Conservation (phyloP, 495 filamentous ascomycete species). For the Xylaria acuta region DNA sequence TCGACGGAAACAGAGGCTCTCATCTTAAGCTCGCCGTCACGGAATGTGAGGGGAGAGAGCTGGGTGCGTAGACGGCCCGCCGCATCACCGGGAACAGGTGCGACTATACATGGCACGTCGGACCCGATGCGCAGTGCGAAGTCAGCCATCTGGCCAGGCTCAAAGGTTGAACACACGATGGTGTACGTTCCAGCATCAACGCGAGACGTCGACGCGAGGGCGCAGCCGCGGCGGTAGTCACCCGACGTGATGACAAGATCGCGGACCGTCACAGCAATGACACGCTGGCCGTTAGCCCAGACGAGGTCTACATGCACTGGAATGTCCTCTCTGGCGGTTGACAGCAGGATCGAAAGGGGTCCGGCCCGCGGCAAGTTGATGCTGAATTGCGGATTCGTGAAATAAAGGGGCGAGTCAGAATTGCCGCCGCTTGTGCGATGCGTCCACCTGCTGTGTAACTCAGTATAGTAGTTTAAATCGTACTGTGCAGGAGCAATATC, state of each 20-base stretch:
- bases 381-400: slow-evolving; percentile 84
- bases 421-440: slow-evolving; percentile 83
- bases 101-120: slow-evolving; percentile 57
- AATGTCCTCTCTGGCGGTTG: slow-evolving; percentile 62
- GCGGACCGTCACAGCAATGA: slow-evolving; percentile 68
- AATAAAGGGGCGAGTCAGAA: slow-evolving; percentile 73
- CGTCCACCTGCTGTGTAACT: slow-evolving; percentile 72
- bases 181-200: slow-evolving; percentile 79
- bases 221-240: slow-evolving; percentile 83
- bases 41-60: slow-evolving; percentile 57
- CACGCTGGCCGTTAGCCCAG: slow-evolving; percentile 73
- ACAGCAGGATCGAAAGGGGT: slow-evolving; percentile 72
- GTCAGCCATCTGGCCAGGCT: slow-evolving; percentile 72
- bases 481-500: slow-evolving; percentile 64
- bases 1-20: slow-evolving; percentile 56
- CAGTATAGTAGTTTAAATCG: slow-evolving; percentile 60
- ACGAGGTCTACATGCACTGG: slow-evolving; percentile 86
- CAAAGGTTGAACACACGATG: slow-evolving; percentile 86
- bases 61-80: slow-evolving; percentile 69
- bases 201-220: slow-evolving; percentile 63
- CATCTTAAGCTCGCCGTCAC: slow-evolving; percentile 58
- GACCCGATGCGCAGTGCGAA: slow-evolving; percentile 78
- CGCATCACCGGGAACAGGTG: slow-evolving; percentile 65
- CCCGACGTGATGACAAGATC: slow-evolving; percentile 82
- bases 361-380: slow-evolving; percentile 63